These are phyloP conservation scores for Phytophthora vignae DNA, from an alignment of 352 stramenopile genomes.

Conservation along the genomic window DNA sequence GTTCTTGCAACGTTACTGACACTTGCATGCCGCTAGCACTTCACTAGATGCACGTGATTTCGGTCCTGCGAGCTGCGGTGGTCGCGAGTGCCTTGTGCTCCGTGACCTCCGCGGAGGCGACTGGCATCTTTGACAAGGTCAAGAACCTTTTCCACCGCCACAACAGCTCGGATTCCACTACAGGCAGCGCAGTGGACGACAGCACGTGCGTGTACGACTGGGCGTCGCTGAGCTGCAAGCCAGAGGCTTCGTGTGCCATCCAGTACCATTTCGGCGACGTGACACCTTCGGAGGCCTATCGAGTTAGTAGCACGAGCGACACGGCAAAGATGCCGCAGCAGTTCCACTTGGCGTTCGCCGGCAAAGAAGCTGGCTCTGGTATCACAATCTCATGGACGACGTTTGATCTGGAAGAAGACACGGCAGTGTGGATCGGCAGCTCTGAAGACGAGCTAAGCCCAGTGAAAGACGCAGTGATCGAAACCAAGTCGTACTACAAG, in stretches of 20 bases:
- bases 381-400: slow-evolving; percentile 60
- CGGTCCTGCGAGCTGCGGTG: background rate
- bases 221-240: slow-evolving; percentile 35
- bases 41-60: slow-evolving; percentile 7
- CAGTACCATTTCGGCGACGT: slow-evolving; percentile 49
- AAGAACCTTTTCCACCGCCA: slow-evolving; percentile 15
- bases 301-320: slow-evolving; percentile 37
- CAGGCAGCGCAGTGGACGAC: slow-evolving; percentile 34
- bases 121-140: slow-evolving; percentile 25
- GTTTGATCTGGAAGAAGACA: slow-evolving; percentile 30
- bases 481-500: slow-evolving; percentile 48
- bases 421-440: slow-evolving; percentile 47
- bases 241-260: slow-evolving; percentile 35
- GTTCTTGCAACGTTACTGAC: background rate
- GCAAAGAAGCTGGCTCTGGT: slow-evolving; percentile 39
- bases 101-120: slow-evolving; percentile 1
- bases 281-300: slow-evolving; percentile 49
- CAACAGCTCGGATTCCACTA: slow-evolving; percentile 1
- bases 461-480: slow-evolving; percentile 24
- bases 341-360: slow-evolving; percentile 54
- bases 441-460: background rate
- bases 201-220: slow-evolving; percentile 37
- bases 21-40: background rate
- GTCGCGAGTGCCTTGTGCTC: background rate
- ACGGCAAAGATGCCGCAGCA: slow-evolving; percentile 48